Evolutionary conservation across 352 stramenopile genomes (phyloP).

Genomic region (Phytophthora litchii): DNA sequence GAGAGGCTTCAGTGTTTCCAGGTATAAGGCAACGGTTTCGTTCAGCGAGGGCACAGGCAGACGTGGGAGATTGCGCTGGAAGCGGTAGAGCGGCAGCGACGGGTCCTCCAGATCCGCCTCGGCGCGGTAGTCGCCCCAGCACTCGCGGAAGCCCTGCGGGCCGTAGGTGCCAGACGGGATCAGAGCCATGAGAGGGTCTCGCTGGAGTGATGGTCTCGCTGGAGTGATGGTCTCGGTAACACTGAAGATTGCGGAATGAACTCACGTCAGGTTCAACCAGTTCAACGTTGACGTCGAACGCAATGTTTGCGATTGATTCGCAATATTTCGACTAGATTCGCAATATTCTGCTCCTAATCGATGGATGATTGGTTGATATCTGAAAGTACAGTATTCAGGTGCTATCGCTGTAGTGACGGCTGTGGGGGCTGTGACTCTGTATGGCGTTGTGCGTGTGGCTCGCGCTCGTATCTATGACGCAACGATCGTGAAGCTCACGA

Average conservation of each 20-base stretch:
- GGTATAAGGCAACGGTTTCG: constrained; percentile 91
- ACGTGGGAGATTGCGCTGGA: constrained; percentile 86
- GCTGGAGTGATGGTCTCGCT: neutral
- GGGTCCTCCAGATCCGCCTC: constrained; percentile 69
- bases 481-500: constrained; percentile 89
- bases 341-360: constrained; percentile 7
- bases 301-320: constrained; percentile 11
- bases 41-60: constrained; percentile 92
- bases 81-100: constrained; percentile 70
- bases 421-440: constrained; percentile 39
- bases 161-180: constrained; percentile 39
- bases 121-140: constrained; percentile 90
- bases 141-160: constrained; percentile 93
- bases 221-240: neutral
- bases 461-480: constrained; percentile 88
- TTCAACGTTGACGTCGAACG: constrained; percentile 18
- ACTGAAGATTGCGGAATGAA: constrained; percentile 31
- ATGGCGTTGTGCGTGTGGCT: constrained; percentile 56
- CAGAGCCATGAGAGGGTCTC: constrained; percentile 17
- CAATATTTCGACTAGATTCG: constrained; percentile 12
- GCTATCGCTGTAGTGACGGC: constrained; percentile 19
- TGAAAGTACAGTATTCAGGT: too few relatives aligned
- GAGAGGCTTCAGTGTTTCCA: constrained; percentile 90
- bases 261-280: constrained; percentile 22
- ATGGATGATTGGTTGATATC: too few relatives aligned